phyloP scores from a whole-genome alignment of 2,329 filamentous ascomycete genomes.

The Paecilomyces fulvus region DNA sequence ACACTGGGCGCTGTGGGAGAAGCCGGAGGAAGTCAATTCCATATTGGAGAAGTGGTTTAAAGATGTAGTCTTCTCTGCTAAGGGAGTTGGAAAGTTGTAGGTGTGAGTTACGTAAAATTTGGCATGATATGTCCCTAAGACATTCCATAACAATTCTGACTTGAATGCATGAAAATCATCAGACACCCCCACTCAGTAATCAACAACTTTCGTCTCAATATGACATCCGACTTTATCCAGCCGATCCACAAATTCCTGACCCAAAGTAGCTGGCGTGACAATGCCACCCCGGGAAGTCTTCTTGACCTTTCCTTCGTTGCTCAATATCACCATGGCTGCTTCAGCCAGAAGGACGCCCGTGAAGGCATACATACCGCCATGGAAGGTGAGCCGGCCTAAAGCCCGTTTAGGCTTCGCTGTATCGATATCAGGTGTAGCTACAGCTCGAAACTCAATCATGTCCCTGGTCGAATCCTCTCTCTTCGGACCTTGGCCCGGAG shows the following conservation, averaged over 20 bases:
- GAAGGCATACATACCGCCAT: slow-evolving; percentile 36
- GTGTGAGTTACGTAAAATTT: neutral
- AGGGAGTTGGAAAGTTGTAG: slow-evolving; percentile 38
- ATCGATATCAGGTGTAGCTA: slow-evolving; percentile 36
- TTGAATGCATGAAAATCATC: too few species aligned
- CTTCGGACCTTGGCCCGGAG: slow-evolving; percentile 44
- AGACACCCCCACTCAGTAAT: slow-evolving; percentile 12
- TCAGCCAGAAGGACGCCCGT: slow-evolving; percentile 37
- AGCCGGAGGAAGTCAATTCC: slow-evolving; percentile 60
- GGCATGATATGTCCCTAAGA: neutral
- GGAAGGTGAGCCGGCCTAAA: slow-evolving; percentile 33
- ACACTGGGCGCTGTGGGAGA: slow-evolving; percentile 81
- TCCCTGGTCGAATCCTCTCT: slow-evolving; percentile 35
- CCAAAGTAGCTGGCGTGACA: slow-evolving; percentile 41
- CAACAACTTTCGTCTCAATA: slow-evolving; percentile 31
- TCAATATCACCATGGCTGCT: slow-evolving; percentile 37
- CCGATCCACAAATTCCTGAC: slow-evolving; percentile 38
- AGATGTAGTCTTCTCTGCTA: slow-evolving; percentile 41
- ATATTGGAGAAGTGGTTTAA: slow-evolving; percentile 61
- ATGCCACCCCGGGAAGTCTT: slow-evolving; percentile 38
- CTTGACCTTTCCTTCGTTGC: slow-evolving; percentile 33
- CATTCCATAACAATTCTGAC: neutral
- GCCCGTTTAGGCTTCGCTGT: slow-evolving; percentile 27
- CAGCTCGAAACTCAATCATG: slow-evolving; percentile 34
- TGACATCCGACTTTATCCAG: slow-evolving; percentile 36